A percentile compares a stretch with the other conserved stretches of the same genome.
These are phyloP conservation scores for Sequoiadendron giganteum DNA, from an alignment of 75 land plant genomes.

Conservation along the genomic window DNA sequence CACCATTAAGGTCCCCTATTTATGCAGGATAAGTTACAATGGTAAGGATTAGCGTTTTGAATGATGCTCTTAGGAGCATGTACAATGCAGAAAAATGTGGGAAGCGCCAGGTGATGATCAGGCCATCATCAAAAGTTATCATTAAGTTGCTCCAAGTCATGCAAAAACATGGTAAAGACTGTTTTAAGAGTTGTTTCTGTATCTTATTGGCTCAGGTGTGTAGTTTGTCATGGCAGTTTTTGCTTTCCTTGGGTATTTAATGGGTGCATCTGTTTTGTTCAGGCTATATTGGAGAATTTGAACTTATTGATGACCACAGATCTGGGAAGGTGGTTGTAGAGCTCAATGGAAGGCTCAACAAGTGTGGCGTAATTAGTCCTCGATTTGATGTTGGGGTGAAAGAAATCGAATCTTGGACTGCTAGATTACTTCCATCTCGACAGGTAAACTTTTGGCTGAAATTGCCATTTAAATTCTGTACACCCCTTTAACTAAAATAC, in stretches of 20 bases:
- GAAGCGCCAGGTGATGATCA: conserved; percentile 65
- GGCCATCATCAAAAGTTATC: conserved; percentile 66
- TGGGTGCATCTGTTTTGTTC: not conserved
- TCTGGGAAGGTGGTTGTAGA: conserved; percentile 60
- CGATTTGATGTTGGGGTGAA: conserved; percentile 62
- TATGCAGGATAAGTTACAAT: conserved; percentile 19
- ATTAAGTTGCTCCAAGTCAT: conserved; percentile 64
- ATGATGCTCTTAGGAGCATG: conserved; percentile 60
- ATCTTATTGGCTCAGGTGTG: not conserved
- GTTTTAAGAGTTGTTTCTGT: not conserved
- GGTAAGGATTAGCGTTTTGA: conserved; percentile 55
- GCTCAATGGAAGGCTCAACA: conserved; percentile 67
- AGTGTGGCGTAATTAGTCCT: conserved; percentile 73
- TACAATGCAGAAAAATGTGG: conserved; percentile 74
- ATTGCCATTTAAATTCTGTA: not conserved
- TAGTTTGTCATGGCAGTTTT: not conserved
- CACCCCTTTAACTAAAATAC: not conserved
- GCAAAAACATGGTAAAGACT: conserved; percentile 61
- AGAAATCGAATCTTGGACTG: conserved; percentile 66
- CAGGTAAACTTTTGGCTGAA: conserved; percentile 31
- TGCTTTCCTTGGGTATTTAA: not conserved
- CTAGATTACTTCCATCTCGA: conserved; percentile 64
- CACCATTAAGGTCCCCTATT: not conserved
- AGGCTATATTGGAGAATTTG: conserved; percentile 81
- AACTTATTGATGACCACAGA: conserved; percentile 64